Evolutionary conservation across 2,329 filamentous ascomycete genomes (phyloP), one percentile per base, ranked within the genome.

Genomic region (Fusarium avenaceum): DNA sequence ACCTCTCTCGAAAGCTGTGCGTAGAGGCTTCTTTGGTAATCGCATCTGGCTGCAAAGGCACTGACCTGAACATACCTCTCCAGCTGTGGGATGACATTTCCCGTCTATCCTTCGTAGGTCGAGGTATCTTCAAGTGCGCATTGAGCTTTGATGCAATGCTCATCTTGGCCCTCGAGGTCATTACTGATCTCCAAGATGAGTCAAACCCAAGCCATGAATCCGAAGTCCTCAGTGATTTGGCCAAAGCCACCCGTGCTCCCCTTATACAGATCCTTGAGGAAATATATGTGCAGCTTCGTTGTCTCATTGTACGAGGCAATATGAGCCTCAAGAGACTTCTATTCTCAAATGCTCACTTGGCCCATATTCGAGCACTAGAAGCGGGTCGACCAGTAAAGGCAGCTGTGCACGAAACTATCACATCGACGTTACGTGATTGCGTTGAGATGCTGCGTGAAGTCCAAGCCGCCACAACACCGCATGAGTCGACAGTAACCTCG

Each of bases 101-200:
- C 26, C 69, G 67, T 2, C 47, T 74, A n/a, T 65, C 70, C 3
- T 69, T 74, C 47, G 70, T 74, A 7, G 72, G 72, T 8, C 68
- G 72, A 5, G 72, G 72, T 2, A 19, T 74, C 10, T 74, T 74
- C 50, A 74, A 74, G 57, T 72, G 72, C 57, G 58, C 67, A 11
- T 17, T 74, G n/a, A 74, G 67, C 14, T 72, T 74, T 15, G 72
- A 74, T 50, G 72, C 72, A 32, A 70, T 70, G 40, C 63, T 74
- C 6, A 56, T 73, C 8, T 42, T 74, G 8, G 63, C 69, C 5
- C 57, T 74, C 4, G 71, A 73, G 15, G 52, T 72, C 35, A 62
- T 73, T 17, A 73, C 69, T 7, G 67, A 74, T 52, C 50, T 74
- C 7, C 71, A 72, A n/a, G 71, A 73, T 13, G 67, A 74, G 39